These are phyloP conservation scores for Jackrogersella minutella DNA, from an alignment of 495 filamentous ascomycete species.

Conservation along the genomic window DNA sequence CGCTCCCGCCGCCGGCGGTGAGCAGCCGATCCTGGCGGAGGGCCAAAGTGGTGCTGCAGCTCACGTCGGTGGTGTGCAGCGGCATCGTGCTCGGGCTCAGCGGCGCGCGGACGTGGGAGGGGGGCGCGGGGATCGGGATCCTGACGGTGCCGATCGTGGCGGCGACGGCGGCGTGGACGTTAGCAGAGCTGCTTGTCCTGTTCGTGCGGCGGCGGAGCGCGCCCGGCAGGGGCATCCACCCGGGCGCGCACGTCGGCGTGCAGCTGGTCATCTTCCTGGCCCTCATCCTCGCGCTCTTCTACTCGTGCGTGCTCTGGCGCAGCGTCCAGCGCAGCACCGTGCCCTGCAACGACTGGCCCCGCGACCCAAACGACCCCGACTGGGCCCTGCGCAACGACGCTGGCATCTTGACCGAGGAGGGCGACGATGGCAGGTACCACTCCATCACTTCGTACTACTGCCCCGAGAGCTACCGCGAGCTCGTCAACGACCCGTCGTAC, in stretches of 20 bases:
- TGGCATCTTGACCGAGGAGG: not conserved
- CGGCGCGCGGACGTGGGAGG: slow-evolving; percentile 5
- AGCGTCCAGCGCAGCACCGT: slow-evolving; percentile 10
- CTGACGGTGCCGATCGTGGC: slow-evolving; percentile 33
- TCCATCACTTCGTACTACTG: slow-evolving; percentile 2
- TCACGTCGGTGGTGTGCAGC: slow-evolving; percentile 37
- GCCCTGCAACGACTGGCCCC: slow-evolving; percentile 28
- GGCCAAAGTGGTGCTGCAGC: slow-evolving; percentile 44
- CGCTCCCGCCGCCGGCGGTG: not conserved
- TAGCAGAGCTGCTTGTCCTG: slow-evolving; percentile 43
- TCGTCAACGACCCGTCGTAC: slow-evolving; percentile 22
- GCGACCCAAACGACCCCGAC: slow-evolving; percentile 11
- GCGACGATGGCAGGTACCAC: not conserved
- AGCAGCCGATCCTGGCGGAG: slow-evolving; percentile 40
- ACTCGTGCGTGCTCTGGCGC: slow-evolving; percentile 11
- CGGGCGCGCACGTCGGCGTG: slow-evolving; percentile 49
- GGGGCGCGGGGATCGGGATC: not conserved
- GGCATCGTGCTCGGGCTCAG: slow-evolving; percentile 41
- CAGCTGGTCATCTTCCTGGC: slow-evolving; percentile 46
- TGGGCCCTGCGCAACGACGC: slow-evolving; percentile 10
- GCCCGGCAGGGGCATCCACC: slow-evolving; percentile 44
- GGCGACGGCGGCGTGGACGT: slow-evolving; percentile 42
- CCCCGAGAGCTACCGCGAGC: not conserved
- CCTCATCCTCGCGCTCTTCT: slow-evolving; percentile 31
- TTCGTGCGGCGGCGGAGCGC: slow-evolving; percentile 21